Evolutionary conservation across 345 rosid genomes (phyloP), one percentile per base, ranked within the genome.

Genomic region (Kernera saxatilis): DNA sequence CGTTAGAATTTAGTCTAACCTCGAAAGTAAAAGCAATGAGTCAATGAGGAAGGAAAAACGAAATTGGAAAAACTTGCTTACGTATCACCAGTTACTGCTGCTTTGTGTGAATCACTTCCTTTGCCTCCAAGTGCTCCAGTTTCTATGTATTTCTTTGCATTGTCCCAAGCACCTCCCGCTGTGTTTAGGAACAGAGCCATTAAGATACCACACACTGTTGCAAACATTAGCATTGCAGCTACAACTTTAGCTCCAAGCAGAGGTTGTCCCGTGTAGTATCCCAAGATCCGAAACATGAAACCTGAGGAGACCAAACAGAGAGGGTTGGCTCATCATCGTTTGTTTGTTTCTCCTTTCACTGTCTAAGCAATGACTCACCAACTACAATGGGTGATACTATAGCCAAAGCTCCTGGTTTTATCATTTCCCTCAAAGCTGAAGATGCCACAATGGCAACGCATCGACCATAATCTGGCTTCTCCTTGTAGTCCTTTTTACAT

Each of bases 131-230:
- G 93, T 46, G 89, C 99, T 18, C 99, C 99, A 0, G 98, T 94
- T 79, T 94, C 99, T 1, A 94, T 91, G 79, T 80, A 91, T 73
- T 94, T 94, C 86, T 94, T 94, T 0, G 98, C 98, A 72, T 94
- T 91, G 82, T 91, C 99, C 99, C 99, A 94, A 40, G 99, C 99
- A 67, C 99, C 99, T 22, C 99, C 99, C 1, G 99, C 86, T 18
- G 99, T 94, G 82, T 94, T 94, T 19, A 94, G 85, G 87, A 94
- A 94, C 62, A 91, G 97, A 26, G 99, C 99, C 99, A 94, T 94
- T 39, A 94, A 94, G 72, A 91, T 94, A 67, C 99, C 99, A 67
- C 92, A 81, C 36, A 94, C 99, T 5, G 99, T 94, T 49, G 93
- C 99, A 70, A 94, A 94, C 98, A 94, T 91, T 74, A 89, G 83